Evolutionary conservation across 1,139 yeast genomes (phyloP).

Genomic region (Geotrichum cucujoidarum): DNA sequence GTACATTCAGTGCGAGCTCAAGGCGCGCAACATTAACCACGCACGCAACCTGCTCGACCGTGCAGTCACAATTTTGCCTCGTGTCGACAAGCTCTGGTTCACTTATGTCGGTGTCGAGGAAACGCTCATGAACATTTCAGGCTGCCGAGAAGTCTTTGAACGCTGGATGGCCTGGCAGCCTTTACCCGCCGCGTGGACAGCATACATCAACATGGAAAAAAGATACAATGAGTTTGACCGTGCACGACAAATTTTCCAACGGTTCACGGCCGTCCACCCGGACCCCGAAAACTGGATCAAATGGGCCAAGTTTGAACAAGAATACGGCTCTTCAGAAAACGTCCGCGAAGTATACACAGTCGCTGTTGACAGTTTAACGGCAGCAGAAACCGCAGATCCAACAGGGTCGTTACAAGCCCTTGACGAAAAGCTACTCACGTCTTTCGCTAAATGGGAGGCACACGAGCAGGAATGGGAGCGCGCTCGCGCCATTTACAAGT

Average conservation of each 20-base stretch:
- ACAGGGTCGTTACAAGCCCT: slow-evolving; percentile 28
- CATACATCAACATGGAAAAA: slow-evolving; percentile 67
- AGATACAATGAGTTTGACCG: slow-evolving; percentile 56
- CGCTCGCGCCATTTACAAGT: slow-evolving; percentile 55
- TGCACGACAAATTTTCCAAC: slow-evolving; percentile 53
- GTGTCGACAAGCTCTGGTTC: slow-evolving; percentile 84
- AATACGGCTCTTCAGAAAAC: slow-evolving; percentile 45
- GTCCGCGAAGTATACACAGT: slow-evolving; percentile 62
- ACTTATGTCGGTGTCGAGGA: slow-evolving; percentile 74
- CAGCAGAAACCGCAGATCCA: slow-evolving; percentile 24
- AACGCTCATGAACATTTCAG: slow-evolving; percentile 57
- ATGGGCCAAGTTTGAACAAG: slow-evolving; percentile 58
- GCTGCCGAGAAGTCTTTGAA: slow-evolving; percentile 63
- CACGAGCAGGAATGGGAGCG: slow-evolving; percentile 59
- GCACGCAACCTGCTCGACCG: slow-evolving; percentile 82
- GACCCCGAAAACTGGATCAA: slow-evolving; percentile 57
- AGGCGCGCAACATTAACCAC: slow-evolving; percentile 71
- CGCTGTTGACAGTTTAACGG: slow-evolving; percentile 53
- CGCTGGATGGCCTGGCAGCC: slow-evolving; percentile 72
- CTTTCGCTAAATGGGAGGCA: slow-evolving; percentile 75
- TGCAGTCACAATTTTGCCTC: slow-evolving; percentile 68
- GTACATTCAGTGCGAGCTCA: slow-evolving; percentile 73
- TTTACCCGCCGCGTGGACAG: slow-evolving; percentile 62
- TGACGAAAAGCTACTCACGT: slow-evolving; percentile 42
- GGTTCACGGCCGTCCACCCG: slow-evolving; percentile 54